Conservation (phyloP, 2,329 filamentous ascomycete genomes). For the Aspergillus tubingensis region DNA sequence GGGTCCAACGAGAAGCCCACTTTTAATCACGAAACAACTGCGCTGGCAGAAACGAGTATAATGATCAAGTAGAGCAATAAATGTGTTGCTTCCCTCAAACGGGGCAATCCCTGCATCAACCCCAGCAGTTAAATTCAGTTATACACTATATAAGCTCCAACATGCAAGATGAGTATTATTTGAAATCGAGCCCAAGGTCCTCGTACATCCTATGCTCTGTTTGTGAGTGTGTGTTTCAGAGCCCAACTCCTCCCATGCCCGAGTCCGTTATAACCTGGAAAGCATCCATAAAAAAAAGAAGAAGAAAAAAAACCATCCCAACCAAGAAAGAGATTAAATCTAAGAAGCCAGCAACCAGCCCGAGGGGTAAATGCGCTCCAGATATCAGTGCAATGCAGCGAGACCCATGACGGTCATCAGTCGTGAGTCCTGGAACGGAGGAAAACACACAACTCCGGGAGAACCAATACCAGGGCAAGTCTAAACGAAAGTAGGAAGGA, state of each 20-base stretch:
- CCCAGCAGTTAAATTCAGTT: slow-evolving; percentile 15
- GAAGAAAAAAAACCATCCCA: slow-evolving; percentile 16
- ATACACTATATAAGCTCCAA: slow-evolving; percentile 14
- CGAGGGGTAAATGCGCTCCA: slow-evolving; percentile 13
- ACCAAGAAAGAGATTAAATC: slow-evolving; percentile 2
- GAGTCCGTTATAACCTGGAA: slow-evolving; percentile 22
- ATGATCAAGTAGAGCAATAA: no score
- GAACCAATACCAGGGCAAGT: slow-evolving; percentile 10
- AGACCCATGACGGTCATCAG: slow-evolving; percentile 17
- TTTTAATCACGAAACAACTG: no score
- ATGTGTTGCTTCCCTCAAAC: no score
- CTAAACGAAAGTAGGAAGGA: slow-evolving; percentile 14
- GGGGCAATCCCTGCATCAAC: no score
- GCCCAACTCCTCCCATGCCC: slow-evolving; percentile 26
- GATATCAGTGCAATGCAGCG: slow-evolving; percentile 17
- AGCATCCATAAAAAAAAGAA: not conserved
- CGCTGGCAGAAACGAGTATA: no score
- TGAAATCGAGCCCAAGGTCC: slow-evolving; percentile 10
- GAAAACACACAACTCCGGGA: slow-evolving; percentile 17
- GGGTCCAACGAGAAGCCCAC: no score
- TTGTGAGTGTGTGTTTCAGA: slow-evolving; percentile 21
- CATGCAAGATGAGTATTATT: slow-evolving; percentile 19
- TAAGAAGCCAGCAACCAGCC: slow-evolving; percentile 1
- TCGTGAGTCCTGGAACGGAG: slow-evolving; percentile 12
- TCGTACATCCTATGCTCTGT: slow-evolving; percentile 21